Evolutionary conservation across 331 rosid genomes (phyloP).

Genomic region (Malus hybrid): DNA sequence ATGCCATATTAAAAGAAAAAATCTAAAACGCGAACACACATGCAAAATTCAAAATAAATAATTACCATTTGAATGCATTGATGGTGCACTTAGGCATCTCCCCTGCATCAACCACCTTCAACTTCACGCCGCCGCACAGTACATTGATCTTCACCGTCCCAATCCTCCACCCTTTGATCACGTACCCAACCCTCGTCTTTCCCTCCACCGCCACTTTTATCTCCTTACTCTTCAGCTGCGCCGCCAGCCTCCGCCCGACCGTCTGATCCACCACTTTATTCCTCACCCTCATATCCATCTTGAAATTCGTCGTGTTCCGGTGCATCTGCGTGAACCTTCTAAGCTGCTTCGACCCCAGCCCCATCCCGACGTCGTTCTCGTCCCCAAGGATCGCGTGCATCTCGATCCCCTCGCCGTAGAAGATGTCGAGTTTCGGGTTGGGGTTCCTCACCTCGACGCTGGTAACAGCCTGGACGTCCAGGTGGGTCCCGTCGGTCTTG

Average conservation of each 20-base stretch:
- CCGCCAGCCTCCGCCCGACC: constrained; percentile 26
- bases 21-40: background rate
- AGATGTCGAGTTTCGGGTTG: constrained; percentile 35
- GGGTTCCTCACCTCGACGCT: constrained; percentile 56
- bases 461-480: constrained; percentile 31
- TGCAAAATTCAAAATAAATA: background rate
- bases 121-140: constrained; percentile 41
- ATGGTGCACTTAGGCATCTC: constrained; percentile 49
- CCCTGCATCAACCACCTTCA: constrained; percentile 44
- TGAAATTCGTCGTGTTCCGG: constrained; percentile 26
- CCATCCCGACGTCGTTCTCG: constrained; percentile 6
- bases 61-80: constrained; percentile 47
- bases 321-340: constrained; percentile 28
- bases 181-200: constrained; percentile 27
- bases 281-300: constrained; percentile 30
- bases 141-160: constrained; percentile 27
- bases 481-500: constrained; percentile 31
- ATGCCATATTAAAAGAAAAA: background rate
- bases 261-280: constrained; percentile 20
- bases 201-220: constrained; percentile 36
- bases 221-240: constrained; percentile 19
- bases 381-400: constrained; percentile 9
- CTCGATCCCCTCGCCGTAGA: constrained; percentile 9
- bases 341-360: constrained; percentile 31
- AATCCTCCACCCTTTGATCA: constrained; percentile 26